Evolutionary conservation across 345 rosid genomes (phyloP).

Genomic region (Linum lewisii): DNA sequence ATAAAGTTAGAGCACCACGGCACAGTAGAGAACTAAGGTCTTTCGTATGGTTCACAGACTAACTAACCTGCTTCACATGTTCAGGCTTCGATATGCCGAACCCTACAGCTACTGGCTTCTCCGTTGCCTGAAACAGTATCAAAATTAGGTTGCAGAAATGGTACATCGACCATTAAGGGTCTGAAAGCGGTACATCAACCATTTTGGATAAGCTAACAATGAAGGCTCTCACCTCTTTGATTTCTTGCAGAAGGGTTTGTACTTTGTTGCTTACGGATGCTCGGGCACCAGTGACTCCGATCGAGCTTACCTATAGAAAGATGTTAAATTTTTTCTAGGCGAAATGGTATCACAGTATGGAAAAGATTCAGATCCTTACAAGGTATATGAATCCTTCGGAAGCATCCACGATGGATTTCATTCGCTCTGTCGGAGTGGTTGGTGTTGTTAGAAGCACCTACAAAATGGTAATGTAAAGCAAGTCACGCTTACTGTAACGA

Average conservation of each 20-base stretch:
- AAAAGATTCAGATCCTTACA: constrained; percentile 47
- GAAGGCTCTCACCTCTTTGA: constrained; percentile 40
- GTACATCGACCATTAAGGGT: no score
- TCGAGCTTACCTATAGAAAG: constrained; percentile 55
- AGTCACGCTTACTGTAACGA: no score
- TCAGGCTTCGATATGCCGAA: constrained; percentile 80
- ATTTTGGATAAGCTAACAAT: no score
- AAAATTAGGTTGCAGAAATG: neutral
- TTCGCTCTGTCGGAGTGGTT: constrained; percentile 58
- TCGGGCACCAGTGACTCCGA: constrained; percentile 88
- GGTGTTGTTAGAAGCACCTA: constrained; percentile 88
- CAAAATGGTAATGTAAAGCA: neutral
- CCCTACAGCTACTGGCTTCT: constrained; percentile 72
- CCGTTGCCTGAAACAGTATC: constrained; percentile 32
- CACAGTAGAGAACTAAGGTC: neutral
- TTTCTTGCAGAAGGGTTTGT: constrained; percentile 52
- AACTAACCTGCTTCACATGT: constrained; percentile 66
- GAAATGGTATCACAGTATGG: no score
- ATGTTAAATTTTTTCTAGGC: neutral
- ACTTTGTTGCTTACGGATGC: constrained; percentile 56
- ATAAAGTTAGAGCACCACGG: neutral
- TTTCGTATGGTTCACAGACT: neutral
- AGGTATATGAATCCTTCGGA: constrained; percentile 84
- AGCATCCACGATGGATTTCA: constrained; percentile 77
- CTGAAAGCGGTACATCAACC: no score